Evolutionary conservation across 2,329 filamentous ascomycete genomes (phyloP), one percentile per base, ranked within the genome.

Genomic region (Trichoderma sp.): DNA sequence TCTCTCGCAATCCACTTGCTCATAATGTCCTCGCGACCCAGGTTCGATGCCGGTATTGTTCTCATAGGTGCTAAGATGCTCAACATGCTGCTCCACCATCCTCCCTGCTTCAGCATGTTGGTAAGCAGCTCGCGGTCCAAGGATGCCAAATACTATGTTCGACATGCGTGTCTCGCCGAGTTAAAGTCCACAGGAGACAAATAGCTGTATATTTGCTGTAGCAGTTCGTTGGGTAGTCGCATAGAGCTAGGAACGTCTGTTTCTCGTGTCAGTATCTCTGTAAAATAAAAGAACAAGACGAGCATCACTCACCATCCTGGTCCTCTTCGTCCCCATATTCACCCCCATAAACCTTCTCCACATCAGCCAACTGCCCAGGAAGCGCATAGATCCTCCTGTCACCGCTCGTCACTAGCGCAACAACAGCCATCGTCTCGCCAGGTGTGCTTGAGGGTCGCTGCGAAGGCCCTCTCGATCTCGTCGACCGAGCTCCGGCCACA

Each of bases 141-240:
- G 64, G 88, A 87, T 26, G 84, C 85, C 47, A 84, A 78, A 81
- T 90, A 88, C 90, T 88, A 92, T 43, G 80, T 79, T 59, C 85
- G 85, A 76, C 89, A 92, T 20, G 85, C 85, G 73, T 88, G 86
- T 20, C 90, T 84, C 17, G 89, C 88, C 68, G 87, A 83, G 75
- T 92, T 86, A 77, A 91, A 92, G 74, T 84, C 82, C 11, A 70
- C 59, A 0, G 82, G 82, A 4, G 73, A 59, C 6, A 84, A 77
- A 8, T 77, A 72, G 13, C 50, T 58, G 71, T 80, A 82, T 12
- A 84, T 78, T 6, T 81, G 75, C 20, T 81, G 78, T 2, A 83
- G 61, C 7, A 82, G 81, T 72, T 85, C 83, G 13, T 78, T 76
- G 4, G 78, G 77, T 13, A 81, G 20, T 74, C 77, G 74, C 76